Base-by-base conservation (phyloP, 2,329 filamentous ascomycete species). In the Beauveria rudraprayagi region DNA sequence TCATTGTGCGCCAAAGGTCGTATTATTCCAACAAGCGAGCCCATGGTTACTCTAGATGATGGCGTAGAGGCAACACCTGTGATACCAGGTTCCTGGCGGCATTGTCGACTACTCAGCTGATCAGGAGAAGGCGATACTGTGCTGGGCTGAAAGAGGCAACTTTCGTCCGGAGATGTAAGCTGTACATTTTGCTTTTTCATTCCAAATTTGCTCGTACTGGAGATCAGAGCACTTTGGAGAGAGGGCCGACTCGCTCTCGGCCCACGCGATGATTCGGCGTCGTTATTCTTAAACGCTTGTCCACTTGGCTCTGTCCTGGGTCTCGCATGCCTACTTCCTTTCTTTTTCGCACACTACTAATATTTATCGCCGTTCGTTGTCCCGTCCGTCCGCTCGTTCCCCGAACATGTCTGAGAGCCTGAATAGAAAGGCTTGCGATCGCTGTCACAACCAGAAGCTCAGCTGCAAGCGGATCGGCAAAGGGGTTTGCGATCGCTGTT, bases 361-460 rank as follows among this genome's bases (percentile, higher is more conserved):
- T 5, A 34, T 37, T 37, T 16, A 6, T 5, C 34, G 34, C 14
- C 11, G 34, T 11, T 37, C 34, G 34, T 41, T 40, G 5, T 5
- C 11, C 22, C 44, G 14, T 17, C 11, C 16, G 5, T 6, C n/a
- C 19, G 17, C 37, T 30, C 26, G 3, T 37, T n/a, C 66, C 61
- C 65, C 68, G 65, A 70, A 65, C 66, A 76, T 76, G 74, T 66
- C 71, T 65, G 74, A 76, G 63, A 70, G 67, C 57, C 66, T 71
- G 62, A 75, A 72, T 63, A 74, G 77, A 61, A 77, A 75, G 61
- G 77, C 77, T 61, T 80, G 77, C 68, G 77, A 80, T 66, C 74
- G 76, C 63, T 80, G 77, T 65, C 77, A 79, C 65, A 67, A 67
- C 19, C 76, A 79, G 66, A 80, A 79, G 67, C 70, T 80, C 62